Base-by-base conservation (phyloP, 768 basidiomycete genomes). In the Lactarius trivialis region DNA sequence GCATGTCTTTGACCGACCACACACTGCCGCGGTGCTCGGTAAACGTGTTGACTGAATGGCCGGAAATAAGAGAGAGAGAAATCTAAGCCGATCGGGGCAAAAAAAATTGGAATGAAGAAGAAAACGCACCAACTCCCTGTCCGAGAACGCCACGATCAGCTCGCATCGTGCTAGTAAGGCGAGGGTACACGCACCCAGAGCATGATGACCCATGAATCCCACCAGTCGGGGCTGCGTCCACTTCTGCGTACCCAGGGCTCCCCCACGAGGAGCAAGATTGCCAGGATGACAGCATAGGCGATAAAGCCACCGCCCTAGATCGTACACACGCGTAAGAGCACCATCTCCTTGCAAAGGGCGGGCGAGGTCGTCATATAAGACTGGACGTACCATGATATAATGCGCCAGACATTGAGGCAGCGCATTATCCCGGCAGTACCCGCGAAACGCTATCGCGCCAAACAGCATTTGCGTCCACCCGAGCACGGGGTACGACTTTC, bases 1-100 rank as follows among this genome's bases (percentile, higher is more conserved):
- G 93, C 90, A 94, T 89, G 72, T 96, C 94, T 72, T 96, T 94
- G 57, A 87, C 88, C 2, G 85, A 88, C 94, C 94, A 96, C 0
- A 68, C 72, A 21, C 79, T 79, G 8, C 91, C 90, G 54, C 85
- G 88, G 71, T 97, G 93, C 70, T 93, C 91, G 0, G 93, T 95
- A 71, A 96, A 95, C 0, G 93, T 95, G 67, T 97, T 96, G 60
- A 97, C 88, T 83, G 68, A 30, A 28, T 19, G 19, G 48, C 21
- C 55, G 41, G 24, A 33, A 58, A 54, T 54, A 61, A 50, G 37
- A 55, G 24, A 37, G 30, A 43, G 26, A 15, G 60, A 5, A 15
- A 37, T 8, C 26, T 24, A 15, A 41, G 30, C 33, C 1, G 33
- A 55, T 7, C 21, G 41, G 5, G 33, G 32, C 8, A 21, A 14